Base-by-base conservation (phyloP, 106 monocot species). In the Dioscorea zingiberensis region DNA sequence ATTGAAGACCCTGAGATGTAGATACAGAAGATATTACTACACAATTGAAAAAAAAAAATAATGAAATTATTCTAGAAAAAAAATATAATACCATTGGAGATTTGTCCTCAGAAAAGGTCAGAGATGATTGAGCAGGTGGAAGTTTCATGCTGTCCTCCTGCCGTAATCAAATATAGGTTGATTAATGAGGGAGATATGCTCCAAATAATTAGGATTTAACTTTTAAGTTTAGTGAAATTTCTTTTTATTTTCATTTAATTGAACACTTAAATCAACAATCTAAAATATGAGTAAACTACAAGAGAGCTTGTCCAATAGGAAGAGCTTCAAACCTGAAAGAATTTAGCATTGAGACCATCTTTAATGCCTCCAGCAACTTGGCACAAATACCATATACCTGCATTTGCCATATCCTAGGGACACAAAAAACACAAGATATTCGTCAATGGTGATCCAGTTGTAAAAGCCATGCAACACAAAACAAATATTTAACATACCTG, bases 331-430 rank as follows among this genome's bases (percentile, higher is more conserved):
- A 93, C 93, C 93, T 85, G 70, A 76, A 85, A 75, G 64, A 81
- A 81, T 58, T 85, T 93, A 26, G 78, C 30, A 77, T 68, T 76
- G n/a, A 85, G 10, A 28, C 85, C 88, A 66, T 93, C 85, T 60
- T 80, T 89, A 63, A 89, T 73, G 28, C 83, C 83, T 23, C 93
- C 93, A 62, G 85, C 81, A 60, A 83, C 32, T 77, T 89, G 83
- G 78, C 93, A 93, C 12, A 93, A 81, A 69, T 93, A 89, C 71
- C 69, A 80, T 55, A 93, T 71, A 16, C 93, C 93, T 18, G 80
- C 70, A 86, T 85, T 85, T 55, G 85, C 63, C 54, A 76, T 58
- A 59, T 93, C 93, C 93, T 89, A 65, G 27, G 26, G 24, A 69
- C 45, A 44, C 54, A 27, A 62, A 54, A 59, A 65, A 54, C 7